Evolutionary conservation across 371 early-diverging fungal genomes (phyloP).

Genomic region (Mucor sp.): DNA sequence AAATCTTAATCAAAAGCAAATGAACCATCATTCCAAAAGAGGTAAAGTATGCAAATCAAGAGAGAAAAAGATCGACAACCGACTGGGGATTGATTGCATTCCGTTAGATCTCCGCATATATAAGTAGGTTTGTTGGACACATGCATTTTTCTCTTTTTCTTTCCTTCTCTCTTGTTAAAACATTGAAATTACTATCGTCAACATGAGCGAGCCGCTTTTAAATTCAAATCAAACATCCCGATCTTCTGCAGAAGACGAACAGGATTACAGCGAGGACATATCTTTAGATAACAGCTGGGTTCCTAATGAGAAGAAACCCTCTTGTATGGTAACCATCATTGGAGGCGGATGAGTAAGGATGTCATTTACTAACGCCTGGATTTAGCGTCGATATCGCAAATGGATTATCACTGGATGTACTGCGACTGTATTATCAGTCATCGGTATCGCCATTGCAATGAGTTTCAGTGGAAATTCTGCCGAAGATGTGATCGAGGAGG

Average conservation of each 20-base stretch:
- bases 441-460: conserved; percentile 9
- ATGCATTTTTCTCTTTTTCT: neutral
- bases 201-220: conserved; percentile 22
- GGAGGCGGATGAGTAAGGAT: neutral
- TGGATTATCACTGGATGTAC: conserved; percentile 12
- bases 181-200: neutral
- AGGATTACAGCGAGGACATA: conserved; percentile 12
- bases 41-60: neutral
- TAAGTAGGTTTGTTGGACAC: neutral
- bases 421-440: conserved; percentile 7
- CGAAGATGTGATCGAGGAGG: neutral
- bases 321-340: conserved; percentile 10
- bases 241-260: neutral
- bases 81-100: neutral
- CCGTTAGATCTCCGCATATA: neutral
- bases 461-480: neutral
- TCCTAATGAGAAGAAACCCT: conserved; percentile 11
- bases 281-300: conserved; percentile 18
- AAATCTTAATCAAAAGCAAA: neutral
- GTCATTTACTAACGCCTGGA: neutral
- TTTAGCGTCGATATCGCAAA: conserved; percentile 13
- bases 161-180: neutral
- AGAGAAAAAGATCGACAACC: neutral
- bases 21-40: neutral
- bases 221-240: neutral